Conservation (phyloP, 305 asterid species). For the Striga hermonthica region DNA sequence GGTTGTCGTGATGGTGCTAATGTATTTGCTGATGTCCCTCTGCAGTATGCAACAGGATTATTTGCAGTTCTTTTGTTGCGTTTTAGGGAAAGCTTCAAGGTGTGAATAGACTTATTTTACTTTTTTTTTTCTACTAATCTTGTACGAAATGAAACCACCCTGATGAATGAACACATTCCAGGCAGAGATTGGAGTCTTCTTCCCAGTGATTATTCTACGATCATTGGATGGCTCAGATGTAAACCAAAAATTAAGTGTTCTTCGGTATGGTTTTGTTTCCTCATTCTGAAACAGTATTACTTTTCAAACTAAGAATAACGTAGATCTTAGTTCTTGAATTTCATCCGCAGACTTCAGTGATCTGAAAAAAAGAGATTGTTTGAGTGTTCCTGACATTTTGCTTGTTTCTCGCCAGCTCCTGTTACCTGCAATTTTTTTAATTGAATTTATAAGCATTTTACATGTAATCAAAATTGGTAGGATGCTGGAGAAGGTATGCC, state of each 20-base stretch:
- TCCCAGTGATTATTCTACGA: constrained; percentile 84
- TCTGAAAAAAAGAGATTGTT: constrained; percentile 8
- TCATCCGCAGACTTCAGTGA: constrained; percentile 23
- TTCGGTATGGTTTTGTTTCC: constrained; percentile 62
- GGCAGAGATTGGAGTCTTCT: constrained; percentile 98
- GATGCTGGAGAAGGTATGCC: constrained; percentile 96
- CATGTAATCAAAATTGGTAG: constrained; percentile 44
- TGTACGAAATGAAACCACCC: constrained; percentile 25
- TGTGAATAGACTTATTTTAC: constrained; percentile 34
- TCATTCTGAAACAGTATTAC: constrained; percentile 22
- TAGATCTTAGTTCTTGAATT: constrained; percentile 27
- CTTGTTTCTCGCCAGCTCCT: constrained; percentile 15
- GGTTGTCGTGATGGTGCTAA: constrained; percentile 32
- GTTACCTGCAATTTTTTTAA: not conserved
- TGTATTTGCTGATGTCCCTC: constrained; percentile 29
- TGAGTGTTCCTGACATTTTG: constrained; percentile 11
- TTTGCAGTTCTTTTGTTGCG: constrained; percentile 77
- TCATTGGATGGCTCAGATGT: constrained; percentile 90
- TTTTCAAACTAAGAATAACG: constrained; percentile 20
- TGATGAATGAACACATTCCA: constrained; percentile 37
- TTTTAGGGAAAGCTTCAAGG: constrained; percentile 94
- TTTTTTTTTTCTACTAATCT: constrained; percentile 8
- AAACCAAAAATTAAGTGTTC: constrained; percentile 72
- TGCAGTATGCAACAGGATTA: constrained; percentile 92
- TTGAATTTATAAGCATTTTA: constrained; percentile 20